Base-by-base conservation (phyloP, 2,329 filamentous ascomycete species). In the Pyrenochaeta sp. region DNA sequence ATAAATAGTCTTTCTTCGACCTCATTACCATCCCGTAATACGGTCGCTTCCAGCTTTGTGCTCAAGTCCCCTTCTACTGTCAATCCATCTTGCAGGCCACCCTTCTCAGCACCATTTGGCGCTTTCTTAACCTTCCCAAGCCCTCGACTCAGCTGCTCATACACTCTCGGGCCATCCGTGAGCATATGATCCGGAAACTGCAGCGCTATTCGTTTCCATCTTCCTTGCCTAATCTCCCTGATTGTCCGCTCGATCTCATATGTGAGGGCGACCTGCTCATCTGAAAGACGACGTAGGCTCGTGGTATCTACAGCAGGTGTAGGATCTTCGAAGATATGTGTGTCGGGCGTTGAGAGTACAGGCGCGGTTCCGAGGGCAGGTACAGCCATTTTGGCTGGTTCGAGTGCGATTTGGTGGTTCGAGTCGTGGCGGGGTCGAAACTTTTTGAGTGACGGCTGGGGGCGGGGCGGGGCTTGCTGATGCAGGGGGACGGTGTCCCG, bases 101-200 rank as follows among this genome's bases (percentile, higher is more conserved):
- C 51, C 44, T 46, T 54, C 21, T 40, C 41, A 9, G 32, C 39
- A 9, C 51, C 48, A 49, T 50, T 47, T 23, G 50, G 56, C 18
- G 11, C 49, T 45, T 60, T 67, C 23, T 63, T 54, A 31, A 54
- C 60, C 29, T 67, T 62, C 33, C 75, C 74, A 43, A 89, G 69
- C 0, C 82, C 83, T 39, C 79, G 77, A 49, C 80, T 81, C 57
- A 96, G 76, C 0, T 86, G 79, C 48, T 88, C 86, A 51, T 89
- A 92, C 0, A 97, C 90, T 51, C 89, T 83, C 4, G 92, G 89
- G 7, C 91, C 91, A 81, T 99, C 92, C 0, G 85, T 82, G 0
- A 99, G 84, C 91, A 98, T 96, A 23, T 89, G 83, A 77, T 99
- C 95, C 0, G 95, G 94, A 65, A 99, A 98, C 72, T 99, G 95